These are phyloP conservation scores for Diaporthe citri DNA, from an alignment of 2,329 filamentous ascomycete species.

Conservation along the genomic window DNA sequence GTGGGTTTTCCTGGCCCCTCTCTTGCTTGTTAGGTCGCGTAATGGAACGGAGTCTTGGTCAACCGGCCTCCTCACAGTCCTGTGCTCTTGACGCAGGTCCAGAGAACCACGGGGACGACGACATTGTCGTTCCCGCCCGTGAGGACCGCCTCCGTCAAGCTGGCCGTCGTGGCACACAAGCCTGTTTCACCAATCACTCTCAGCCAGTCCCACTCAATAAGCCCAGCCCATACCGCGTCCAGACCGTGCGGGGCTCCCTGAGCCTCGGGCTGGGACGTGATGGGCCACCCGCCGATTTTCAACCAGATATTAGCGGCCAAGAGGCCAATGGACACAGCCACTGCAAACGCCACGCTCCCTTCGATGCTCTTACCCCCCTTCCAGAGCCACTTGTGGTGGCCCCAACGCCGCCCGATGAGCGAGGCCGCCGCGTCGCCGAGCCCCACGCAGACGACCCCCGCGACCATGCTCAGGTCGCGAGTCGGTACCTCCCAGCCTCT, in stretches of 20 bases:
- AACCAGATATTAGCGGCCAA: slow-evolving; percentile 80
- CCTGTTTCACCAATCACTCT: slow-evolving; percentile 80
- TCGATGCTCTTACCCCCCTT: slow-evolving; percentile 96
- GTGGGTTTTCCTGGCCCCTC: too few relatives aligned
- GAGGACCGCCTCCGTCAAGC: slow-evolving; percentile 92
- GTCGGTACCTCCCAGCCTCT: slow-evolving; percentile 80
- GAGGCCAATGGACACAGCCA: slow-evolving; percentile 82
- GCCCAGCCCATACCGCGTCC: slow-evolving; percentile 1
- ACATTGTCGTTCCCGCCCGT: slow-evolving; percentile 99
- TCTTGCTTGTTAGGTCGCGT: neutral
- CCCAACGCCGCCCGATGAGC: slow-evolving; percentile 87
- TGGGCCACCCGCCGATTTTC: slow-evolving; percentile 80
- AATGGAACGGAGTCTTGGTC: too few relatives aligned
- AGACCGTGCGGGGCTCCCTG: slow-evolving; percentile 16
- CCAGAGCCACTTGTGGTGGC: slow-evolving; percentile 94
- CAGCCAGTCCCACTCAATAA: slow-evolving; percentile 45
- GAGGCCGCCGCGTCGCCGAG: slow-evolving; percentile 95
- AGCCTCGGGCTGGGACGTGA: slow-evolving; percentile 68
- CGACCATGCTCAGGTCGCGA: slow-evolving; percentile 89
- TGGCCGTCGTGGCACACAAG: slow-evolving; percentile 82
- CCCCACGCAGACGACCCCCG: slow-evolving; percentile 93
- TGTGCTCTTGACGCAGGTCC: slow-evolving; percentile 87
- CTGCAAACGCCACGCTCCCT: slow-evolving; percentile 84
- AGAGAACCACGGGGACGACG: slow-evolving; percentile 91
- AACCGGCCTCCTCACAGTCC: slow-evolving; percentile 16